A percentile compares a stretch with the other conserved stretches of the same genome.
These are phyloP conservation scores for Grosmannia huntii DNA, from an alignment of 2,329 filamentous ascomycete genomes.

Conservation along the genomic window DNA sequence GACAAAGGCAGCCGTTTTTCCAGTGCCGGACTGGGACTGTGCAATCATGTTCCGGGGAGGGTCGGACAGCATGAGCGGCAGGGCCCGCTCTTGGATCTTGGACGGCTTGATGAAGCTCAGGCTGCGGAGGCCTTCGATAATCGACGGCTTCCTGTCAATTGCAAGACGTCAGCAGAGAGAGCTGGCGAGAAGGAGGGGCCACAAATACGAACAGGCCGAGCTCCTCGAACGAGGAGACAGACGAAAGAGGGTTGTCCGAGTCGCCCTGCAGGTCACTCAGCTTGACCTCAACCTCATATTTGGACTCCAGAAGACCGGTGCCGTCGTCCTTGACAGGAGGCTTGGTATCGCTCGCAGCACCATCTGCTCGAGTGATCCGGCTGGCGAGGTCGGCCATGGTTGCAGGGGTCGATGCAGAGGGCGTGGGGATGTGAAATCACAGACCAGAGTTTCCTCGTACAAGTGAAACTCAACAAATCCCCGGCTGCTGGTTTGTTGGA, in stretches of 20 bases:
- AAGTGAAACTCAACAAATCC: not conserved
- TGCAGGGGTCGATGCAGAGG: not conserved
- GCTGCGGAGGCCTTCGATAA: constrained; percentile 63
- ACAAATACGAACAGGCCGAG: constrained; percentile 60
- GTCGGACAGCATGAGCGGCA: constrained; percentile 75
- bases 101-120: constrained; percentile 92
- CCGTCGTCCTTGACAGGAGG: constrained; percentile 21
- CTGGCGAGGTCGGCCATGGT: constrained; percentile 30
- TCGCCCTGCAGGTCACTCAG: constrained; percentile 81
- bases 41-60: constrained; percentile 93
- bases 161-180: constrained; percentile 7
- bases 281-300: constrained; percentile 85
- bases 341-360: constrained; percentile 11
- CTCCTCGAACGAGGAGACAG: constrained; percentile 70
- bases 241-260: constrained; percentile 76
- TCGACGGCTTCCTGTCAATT: constrained; percentile 34
- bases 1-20: constrained; percentile 94
- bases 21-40: constrained; percentile 97
- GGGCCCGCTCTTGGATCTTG: constrained; percentile 91
- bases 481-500: not conserved
- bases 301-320: constrained; percentile 52
- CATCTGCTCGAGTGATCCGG: constrained; percentile 34
- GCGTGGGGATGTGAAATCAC: not conserved
- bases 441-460: not conserved
- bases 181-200: not conserved